A percentile compares a stretch with the other conserved stretches of the same genome.
These are phyloP conservation scores for Psilocybe subaeruginosa DNA, from an alignment of 768 basidiomycete genomes.

Conservation along the genomic window DNA sequence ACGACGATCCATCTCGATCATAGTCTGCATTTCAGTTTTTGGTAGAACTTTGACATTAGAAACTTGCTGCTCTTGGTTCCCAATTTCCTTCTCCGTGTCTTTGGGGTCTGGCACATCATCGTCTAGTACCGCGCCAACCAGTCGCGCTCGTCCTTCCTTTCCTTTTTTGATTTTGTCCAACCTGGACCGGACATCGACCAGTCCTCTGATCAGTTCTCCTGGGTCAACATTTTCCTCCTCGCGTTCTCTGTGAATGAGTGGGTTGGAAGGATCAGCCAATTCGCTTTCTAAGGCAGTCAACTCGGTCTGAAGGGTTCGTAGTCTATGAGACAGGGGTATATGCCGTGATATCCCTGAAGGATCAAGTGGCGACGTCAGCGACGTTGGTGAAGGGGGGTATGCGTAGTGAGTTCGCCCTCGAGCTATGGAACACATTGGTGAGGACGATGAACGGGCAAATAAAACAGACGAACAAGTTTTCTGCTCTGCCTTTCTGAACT, in stretches of 20 bases:
- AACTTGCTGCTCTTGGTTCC: conserved; percentile 12
- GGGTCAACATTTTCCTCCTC: conserved; percentile 68
- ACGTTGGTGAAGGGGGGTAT: conserved; percentile 70
- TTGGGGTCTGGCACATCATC: conserved; percentile 25
- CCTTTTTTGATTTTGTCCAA: conserved; percentile 68
- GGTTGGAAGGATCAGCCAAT: conserved; percentile 80
- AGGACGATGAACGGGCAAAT: neutral
- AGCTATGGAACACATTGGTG: conserved; percentile 31
- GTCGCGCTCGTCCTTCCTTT: conserved; percentile 64
- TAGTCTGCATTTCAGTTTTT: conserved; percentile 45
- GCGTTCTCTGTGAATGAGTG: conserved; percentile 59
- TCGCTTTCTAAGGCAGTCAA: conserved; percentile 80
- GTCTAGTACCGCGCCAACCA: conserved; percentile 61
- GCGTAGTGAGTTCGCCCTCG: conserved; percentile 61
- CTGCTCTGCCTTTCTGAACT: conserved; percentile 74
- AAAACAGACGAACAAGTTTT: conserved; percentile 45
- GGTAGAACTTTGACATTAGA: conserved; percentile 22
- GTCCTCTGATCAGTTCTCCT: conserved; percentile 73
- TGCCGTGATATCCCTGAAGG: conserved; percentile 35
- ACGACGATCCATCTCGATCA: conserved; percentile 82
- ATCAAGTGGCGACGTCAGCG: conserved; percentile 43
- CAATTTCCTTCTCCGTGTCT: conserved; percentile 19
- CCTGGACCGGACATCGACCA: conserved; percentile 74
- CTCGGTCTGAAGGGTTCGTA: conserved; percentile 76
- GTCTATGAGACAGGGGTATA: conserved; percentile 56